Conservation (phyloP, 2,329 filamentous ascomycete genomes). For the Xylaria sp. region DNA sequence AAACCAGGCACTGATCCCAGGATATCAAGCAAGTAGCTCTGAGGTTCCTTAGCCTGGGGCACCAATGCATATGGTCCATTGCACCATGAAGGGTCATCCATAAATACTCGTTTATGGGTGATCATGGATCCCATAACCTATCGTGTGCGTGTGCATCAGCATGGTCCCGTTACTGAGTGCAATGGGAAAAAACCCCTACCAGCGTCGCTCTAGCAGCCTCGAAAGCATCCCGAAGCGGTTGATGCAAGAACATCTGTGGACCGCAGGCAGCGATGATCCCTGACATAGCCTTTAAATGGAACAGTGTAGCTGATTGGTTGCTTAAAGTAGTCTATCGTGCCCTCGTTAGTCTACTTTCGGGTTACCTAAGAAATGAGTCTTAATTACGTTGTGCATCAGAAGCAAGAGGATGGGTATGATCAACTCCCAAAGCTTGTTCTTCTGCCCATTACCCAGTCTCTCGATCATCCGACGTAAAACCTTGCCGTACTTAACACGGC, state of each 20-base stretch:
- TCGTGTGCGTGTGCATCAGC: background rate
- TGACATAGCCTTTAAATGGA: conserved; percentile 20
- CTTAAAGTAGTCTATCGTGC: conserved; percentile 5
- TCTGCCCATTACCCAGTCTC: background rate
- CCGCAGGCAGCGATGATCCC: conserved; percentile 19
- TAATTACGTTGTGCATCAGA: conserved; percentile 19
- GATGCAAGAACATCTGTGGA: conserved; percentile 19
- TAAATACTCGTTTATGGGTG: conserved; percentile 9
- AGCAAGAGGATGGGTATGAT: conserved; percentile 12
- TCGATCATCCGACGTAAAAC: conserved; percentile 9
- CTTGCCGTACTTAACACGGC: conserved; percentile 19
- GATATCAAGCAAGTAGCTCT: conserved; percentile 26
- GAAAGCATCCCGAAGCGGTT: conserved; percentile 21
- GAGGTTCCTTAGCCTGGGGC: conserved; percentile 8
- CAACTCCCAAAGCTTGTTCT: background rate
- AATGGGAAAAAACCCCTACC: background rate
- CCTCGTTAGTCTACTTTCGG: background rate
- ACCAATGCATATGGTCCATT: conserved; percentile 12
- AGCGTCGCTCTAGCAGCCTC: conserved; percentile 25
- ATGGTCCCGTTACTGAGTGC: background rate
- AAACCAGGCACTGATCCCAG: conserved; percentile 17
- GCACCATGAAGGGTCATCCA: conserved; percentile 18
- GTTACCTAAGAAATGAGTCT: background rate
- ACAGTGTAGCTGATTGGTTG: conserved; percentile 6
- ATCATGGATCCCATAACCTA: conserved; percentile 25